Evolutionary conservation across 2,329 filamentous ascomycete genomes (phyloP), one percentile per base, ranked within the genome.

Genomic region (Trichoderma guizhouense): DNA sequence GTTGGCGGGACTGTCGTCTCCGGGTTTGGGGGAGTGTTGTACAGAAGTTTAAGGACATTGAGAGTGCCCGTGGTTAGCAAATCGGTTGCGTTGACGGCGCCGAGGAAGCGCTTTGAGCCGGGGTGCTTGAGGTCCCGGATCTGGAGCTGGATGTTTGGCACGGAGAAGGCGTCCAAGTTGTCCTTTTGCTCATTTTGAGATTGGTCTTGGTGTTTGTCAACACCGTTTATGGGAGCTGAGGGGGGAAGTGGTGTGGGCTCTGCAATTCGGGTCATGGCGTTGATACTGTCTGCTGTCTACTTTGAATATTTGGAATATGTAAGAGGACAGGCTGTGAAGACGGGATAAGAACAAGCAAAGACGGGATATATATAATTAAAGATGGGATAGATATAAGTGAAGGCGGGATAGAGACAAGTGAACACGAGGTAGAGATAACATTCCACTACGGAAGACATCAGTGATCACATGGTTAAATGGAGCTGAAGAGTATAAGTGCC

Each of bases 1-100:
- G 93, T 96, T n/a, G 88, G 85, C 53, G 89, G 88, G 12, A 81
- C 78, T 67, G 82, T 82, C 43, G 84, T 85, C 60, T 80, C 79
- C 30, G 79, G 77, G 73, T 82, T 80, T 5, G 77, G 75, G 62
- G 84, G 83, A n/a, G 82, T 81, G 58, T 78, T 76, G 80, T 98
- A 98, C 34, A 98, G 89, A 30, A 90, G 87, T 34, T 84, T 83
- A 63, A 96, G 87, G 18, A 98, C 93, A 74, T 88, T 87, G 64
- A 86, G 80, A 36, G 95, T 87, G 71, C 92, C 90, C 14, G 83
- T 81, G 67, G 88, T 82, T 57, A 97, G 84, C 66, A 91, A 87
- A 21, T 85, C 82, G 47, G 89, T 83, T 69, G 91, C 86, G 78
- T 93, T 87, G 74, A 94, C 83, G 51, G 90, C 83, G 66, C 82